Conservation (phyloP, 2,329 filamentous ascomycete species). For the Neofusicoccum laricinum region DNA sequence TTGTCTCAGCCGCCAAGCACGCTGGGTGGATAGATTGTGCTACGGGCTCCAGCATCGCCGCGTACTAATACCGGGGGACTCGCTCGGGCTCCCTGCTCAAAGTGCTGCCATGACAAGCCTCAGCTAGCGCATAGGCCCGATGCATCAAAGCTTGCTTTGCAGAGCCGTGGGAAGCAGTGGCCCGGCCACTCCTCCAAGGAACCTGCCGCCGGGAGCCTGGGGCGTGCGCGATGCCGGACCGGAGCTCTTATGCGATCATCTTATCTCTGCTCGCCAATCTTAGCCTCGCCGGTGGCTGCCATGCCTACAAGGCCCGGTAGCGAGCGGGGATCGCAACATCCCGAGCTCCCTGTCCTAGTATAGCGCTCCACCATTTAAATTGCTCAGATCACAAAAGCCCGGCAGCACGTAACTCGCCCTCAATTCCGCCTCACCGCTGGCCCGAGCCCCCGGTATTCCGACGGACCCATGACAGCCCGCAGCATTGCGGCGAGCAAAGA, state of each 20-base stretch:
- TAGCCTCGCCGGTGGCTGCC: neutral
- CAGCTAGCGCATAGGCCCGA: neutral
- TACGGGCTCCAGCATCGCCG: neutral
- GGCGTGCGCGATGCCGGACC: neutral
- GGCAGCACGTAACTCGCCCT: neutral
- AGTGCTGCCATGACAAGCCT: neutral
- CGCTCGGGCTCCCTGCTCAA: neutral
- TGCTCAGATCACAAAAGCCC: neutral
- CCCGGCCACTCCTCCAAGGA: neutral
- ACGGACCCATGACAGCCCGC: neutral
- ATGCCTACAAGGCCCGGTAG: neutral
- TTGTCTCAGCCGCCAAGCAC: too few relatives aligned
- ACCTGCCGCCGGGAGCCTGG: neutral
- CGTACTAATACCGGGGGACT: constrained; percentile 1
- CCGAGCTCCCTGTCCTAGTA: neutral
- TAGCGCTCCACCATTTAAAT: neutral
- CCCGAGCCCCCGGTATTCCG: neutral
- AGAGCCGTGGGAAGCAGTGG: neutral
- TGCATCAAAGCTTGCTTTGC: neutral
- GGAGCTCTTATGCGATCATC: neutral
- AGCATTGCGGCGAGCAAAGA: neutral
- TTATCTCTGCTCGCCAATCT: constrained; percentile 1
- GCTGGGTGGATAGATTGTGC: too few relatives aligned
- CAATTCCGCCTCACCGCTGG: neutral
- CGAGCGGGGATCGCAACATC: neutral